Evolutionary conservation across 345 rosid species (phyloP), one percentile per base, ranked within the genome.

Genomic region (Hibiscus syriacus): DNA sequence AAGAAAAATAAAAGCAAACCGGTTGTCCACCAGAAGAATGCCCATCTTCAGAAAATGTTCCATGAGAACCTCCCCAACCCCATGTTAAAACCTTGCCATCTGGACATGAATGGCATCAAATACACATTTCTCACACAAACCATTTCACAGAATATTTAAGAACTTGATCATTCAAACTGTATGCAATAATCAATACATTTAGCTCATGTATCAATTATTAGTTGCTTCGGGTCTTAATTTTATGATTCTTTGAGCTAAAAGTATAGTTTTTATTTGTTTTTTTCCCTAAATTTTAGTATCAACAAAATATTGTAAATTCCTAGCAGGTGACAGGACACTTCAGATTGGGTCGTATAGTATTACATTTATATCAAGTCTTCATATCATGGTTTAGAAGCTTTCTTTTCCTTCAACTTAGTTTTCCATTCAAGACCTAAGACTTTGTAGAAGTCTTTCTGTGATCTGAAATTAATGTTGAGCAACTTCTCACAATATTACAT

Each of bases 41-140:
- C 7, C 90, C 97, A 12, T 94, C 95, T 25, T 74, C 96, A 65
- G 99, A 89, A 80, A 94, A 94, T 59, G 99, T 89, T 63, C 99
- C 97, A 10, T 84, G 83, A 46, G 96, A 85, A 66, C 99, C n/a
- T 77, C 96, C 97, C 99, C 92, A 91, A 32, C 96, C 99, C 99
- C 99, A 91, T 36, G 92, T 86, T 75, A 85, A 87, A 39, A 91
- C 76, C 23, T 81, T 89, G 66, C 91, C 91, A 69, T 78, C 99
- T 90, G 82, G 55, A 68, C 17, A 13, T 52, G 41, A 70, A 62
- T 16, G 49, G 54, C 5, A 66, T 39, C 10, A 69, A 66, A 61
- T 48, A 17, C 68, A 20, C 38, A 53, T 23, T 14, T 69, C 45
- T 46, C 55, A 58, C n/a, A 46, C 49, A 39, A 32, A 3, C 45